Percentiles rank a stretch among this genome's conserved stretches.
phyloP scores from a whole-genome alignment of 1,284 basidiomycete genomes.

The Ceratobasidium sp. region DNA sequence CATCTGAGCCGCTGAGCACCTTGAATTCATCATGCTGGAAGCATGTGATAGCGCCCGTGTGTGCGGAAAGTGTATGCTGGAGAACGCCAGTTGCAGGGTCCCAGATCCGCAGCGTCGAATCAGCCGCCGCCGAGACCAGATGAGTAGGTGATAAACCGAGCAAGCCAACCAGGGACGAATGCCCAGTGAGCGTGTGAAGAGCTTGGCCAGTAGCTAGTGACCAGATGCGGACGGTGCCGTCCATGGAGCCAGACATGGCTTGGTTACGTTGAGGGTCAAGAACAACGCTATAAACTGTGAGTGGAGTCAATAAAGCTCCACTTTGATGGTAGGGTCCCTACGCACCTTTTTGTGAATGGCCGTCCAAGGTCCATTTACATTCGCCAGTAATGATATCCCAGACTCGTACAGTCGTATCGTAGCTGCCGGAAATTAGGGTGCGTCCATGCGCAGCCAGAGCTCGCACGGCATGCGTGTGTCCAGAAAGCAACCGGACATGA shows the following conservation, averaged over 20 bases:
- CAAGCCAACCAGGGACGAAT: conserved; percentile 88
- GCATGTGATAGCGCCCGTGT: conserved; percentile 94
- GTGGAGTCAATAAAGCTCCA: conserved; percentile 32
- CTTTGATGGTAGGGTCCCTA: conserved; percentile 7
- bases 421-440: conserved; percentile 93
- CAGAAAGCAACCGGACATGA: conserved; percentile 83
- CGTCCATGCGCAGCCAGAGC: conserved; percentile 90
- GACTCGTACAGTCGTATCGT: conserved; percentile 91
- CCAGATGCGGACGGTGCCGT: conserved; percentile 94
- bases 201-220: conserved; percentile 82
- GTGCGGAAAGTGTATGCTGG: conserved; percentile 82
- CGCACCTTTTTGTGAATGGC: conserved; percentile 91
- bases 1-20: conserved; percentile 91
- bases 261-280: conserved; percentile 85
- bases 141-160: conserved; percentile 87
- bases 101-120: conserved; percentile 93
- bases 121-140: conserved; percentile 93
- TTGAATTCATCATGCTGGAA: conserved; percentile 98
- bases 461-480: conserved; percentile 90
- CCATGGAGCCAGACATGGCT: conserved; percentile 95
- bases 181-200: conserved; percentile 82
- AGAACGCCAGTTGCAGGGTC: conserved; percentile 84
- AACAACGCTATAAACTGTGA: conserved; percentile 89
- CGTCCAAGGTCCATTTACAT: conserved; percentile 81
- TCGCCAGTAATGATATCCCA: conserved; percentile 94